phyloP scores from a whole-genome alignment of 371 early-diverging fungal species.

The Apophysomyces ossiformis region DNA sequence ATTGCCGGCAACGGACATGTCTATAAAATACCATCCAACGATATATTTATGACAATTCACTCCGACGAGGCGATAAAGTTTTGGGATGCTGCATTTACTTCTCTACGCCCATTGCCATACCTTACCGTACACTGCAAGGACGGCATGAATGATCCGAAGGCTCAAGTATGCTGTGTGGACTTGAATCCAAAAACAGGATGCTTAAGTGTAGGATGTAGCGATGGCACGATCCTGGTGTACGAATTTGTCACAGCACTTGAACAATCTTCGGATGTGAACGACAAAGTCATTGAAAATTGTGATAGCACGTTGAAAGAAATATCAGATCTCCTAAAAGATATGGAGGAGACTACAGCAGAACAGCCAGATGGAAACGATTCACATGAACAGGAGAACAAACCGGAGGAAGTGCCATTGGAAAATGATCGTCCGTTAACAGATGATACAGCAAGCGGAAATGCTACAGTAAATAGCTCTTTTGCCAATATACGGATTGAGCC shows the following conservation, averaged over 20 bases:
- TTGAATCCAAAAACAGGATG: slow-evolving; percentile 37
- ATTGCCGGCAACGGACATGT: slow-evolving; percentile 45
- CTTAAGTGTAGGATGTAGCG: slow-evolving; percentile 45
- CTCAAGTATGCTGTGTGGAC: slow-evolving; percentile 41
- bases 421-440: not conserved
- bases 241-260: slow-evolving; percentile 16
- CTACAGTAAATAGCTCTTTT: not conserved
- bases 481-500: not conserved
- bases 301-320: slow-evolving; percentile 47
- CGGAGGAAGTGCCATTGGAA: not conserved
- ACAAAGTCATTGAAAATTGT: slow-evolving; percentile 34
- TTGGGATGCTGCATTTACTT: slow-evolving; percentile 62
- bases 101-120: slow-evolving; percentile 52
- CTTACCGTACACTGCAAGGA: slow-evolving; percentile 37
- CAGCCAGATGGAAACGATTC: slow-evolving; percentile 8
- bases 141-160: slow-evolving; percentile 16
- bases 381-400: not conserved
- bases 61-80: slow-evolving; percentile 47
- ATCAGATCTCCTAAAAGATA: slow-evolving; percentile 38
- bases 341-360: slow-evolving; percentile 20
- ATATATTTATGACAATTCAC: slow-evolving; percentile 57
- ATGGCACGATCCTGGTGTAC: slow-evolving; percentile 36
- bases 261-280: not conserved
- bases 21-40: slow-evolving; percentile 47
- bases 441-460: no score